Percentiles rank a stretch among this genome's conserved stretches.
phyloP scores from a whole-genome alignment of 306 rosid species.

The Lagenaria siceraria region DNA sequence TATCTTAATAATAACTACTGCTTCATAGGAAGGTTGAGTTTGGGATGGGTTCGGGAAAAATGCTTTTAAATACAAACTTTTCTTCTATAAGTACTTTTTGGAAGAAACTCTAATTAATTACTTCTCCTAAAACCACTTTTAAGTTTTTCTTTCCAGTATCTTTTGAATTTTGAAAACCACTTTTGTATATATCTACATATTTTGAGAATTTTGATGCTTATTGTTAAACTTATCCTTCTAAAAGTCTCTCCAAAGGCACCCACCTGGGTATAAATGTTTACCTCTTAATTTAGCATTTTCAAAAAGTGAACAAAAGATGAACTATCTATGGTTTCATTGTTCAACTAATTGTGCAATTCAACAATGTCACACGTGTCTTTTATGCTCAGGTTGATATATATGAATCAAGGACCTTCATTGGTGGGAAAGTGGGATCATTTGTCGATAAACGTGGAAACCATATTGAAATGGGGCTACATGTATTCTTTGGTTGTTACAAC shows the following conservation, averaged over 20 bases:
- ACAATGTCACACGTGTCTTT: neutral
- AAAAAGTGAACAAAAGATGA: neutral
- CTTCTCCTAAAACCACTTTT: neutral
- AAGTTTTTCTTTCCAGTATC: neutral
- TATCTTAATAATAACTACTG: neutral
- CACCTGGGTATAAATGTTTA: neutral
- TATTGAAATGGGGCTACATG: constrained; percentile 98
- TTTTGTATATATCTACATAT: neutral
- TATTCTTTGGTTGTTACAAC: constrained; percentile 93
- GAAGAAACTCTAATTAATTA: too few relatives aligned
- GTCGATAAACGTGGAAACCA: constrained; percentile 86
- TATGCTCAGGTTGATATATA: constrained; percentile 80
- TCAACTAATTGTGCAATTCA: neutral
- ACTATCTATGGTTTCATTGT: neutral
- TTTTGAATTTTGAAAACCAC: neutral
- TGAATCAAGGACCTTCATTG: constrained; percentile 79
- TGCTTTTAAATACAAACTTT: neutral
- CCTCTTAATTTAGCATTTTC: neutral
- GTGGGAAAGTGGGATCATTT: constrained; percentile 97
- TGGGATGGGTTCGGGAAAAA: neutral
- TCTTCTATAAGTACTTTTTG: too few relatives aligned
- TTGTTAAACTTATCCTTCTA: neutral
- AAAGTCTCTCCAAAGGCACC: neutral
- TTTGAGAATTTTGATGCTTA: neutral
- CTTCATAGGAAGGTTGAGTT: neutral